A percentile compares a stretch with the other conserved stretches of the same genome.
Conservation (phyloP, 345 rosid genomes). For the Garcia nutans region DNA sequence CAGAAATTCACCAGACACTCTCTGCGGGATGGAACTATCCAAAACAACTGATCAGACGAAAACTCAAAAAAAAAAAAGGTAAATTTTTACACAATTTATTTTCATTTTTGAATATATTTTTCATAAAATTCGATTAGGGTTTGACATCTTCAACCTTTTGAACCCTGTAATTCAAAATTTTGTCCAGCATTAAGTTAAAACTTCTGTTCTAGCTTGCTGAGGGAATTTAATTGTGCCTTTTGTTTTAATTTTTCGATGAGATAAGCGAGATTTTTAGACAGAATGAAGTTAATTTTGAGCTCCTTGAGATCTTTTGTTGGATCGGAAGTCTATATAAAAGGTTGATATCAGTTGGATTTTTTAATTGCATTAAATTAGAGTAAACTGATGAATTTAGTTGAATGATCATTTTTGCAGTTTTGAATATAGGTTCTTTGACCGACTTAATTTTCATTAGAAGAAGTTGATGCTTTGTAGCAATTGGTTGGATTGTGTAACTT, state of each 20-base stretch:
- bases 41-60: not conserved
- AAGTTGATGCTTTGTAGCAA: no score
- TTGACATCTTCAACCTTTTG: not conserved
- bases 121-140: no score
- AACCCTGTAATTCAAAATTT: not conserved
- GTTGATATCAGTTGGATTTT: not conserved
- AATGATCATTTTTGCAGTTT: no score
- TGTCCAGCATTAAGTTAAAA: not conserved
- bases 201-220: not conserved
- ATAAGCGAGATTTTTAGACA: not conserved
- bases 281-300: not conserved
- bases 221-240: not conserved
- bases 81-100: not conserved
- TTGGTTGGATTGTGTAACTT: no score
- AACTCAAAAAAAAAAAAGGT: not conserved
- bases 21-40: not conserved
- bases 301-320: constrained; percentile 1
- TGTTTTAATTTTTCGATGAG: no score
- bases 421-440: no score
- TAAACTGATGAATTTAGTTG: no score
- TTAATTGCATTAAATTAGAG: not conserved
- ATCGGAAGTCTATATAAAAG: not conserved
- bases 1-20: not conserved
- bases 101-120: no score
- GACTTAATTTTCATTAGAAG: no score